Percentiles rank a stretch among this genome's conserved stretches.
Evolutionary conservation across 257 asterid species (phyloP).

Genomic region (Lithospermum erythrorhizon): DNA sequence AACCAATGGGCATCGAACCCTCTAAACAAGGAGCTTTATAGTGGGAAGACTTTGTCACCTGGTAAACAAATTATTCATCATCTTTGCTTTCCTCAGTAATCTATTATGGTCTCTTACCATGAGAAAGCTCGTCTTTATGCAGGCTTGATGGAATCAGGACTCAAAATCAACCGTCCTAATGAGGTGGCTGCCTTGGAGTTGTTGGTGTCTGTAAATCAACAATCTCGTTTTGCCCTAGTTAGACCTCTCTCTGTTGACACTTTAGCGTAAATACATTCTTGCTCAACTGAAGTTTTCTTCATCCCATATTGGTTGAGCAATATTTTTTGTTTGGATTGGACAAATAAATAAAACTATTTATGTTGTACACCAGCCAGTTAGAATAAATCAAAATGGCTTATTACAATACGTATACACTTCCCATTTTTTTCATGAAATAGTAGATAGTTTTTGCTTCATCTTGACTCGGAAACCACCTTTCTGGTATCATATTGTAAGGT

Average conservation of each 20-base stretch:
- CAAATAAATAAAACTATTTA: too few species aligned
- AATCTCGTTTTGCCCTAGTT: constrained; percentile 49
- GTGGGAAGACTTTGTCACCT: constrained; percentile 56
- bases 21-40: constrained; percentile 56
- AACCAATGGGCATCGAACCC: constrained; percentile 87
- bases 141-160: constrained; percentile 74
- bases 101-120: constrained; percentile 2
- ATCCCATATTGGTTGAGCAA: not conserved
- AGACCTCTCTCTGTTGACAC: constrained; percentile 28
- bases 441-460: too few species aligned
- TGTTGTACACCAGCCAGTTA: too few species aligned
- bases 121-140: constrained; percentile 12
- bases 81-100: not conserved
- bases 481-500: too few species aligned
- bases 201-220: constrained; percentile 50
- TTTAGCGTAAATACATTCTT: too few species aligned
- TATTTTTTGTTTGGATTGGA: too few species aligned
- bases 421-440: too few species aligned
- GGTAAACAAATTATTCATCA: constrained; percentile 29
- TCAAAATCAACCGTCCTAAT: constrained; percentile 33
- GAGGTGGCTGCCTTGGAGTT: constrained; percentile 50
- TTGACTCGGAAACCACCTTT: too few species aligned
- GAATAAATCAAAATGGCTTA: too few species aligned
- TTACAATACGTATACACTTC: too few species aligned
- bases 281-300: not conserved